phyloP scores from a whole-genome alignment of 2,329 filamentous ascomycete species.

The Microsporum ferrugineum region DNA sequence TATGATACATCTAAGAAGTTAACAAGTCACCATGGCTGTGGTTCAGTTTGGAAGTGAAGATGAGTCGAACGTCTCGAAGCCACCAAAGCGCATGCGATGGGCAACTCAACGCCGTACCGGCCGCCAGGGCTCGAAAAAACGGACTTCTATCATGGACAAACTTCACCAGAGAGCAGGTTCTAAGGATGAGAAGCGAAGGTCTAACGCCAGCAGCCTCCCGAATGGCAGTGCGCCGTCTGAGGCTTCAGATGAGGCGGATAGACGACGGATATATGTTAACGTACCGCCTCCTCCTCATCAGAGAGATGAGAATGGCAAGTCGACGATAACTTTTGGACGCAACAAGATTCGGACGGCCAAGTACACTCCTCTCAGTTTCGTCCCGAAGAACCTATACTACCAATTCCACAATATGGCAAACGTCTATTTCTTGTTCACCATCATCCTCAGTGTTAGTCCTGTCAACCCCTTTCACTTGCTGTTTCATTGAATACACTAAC shows the following conservation, averaged over 20 bases:
- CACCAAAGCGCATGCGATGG: slow-evolving; percentile 79
- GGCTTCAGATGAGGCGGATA: slow-evolving; percentile 29
- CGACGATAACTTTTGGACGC: slow-evolving; percentile 57
- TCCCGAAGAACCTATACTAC: slow-evolving; percentile 94
- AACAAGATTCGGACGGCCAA: slow-evolving; percentile 98
- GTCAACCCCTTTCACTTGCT: slow-evolving; percentile 1
- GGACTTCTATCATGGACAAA: slow-evolving; percentile 69
- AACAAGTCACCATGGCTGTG: slow-evolving; percentile 25
- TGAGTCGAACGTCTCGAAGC: slow-evolving; percentile 42
- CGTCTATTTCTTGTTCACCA: slow-evolving; percentile 93
- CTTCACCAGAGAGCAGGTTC: slow-evolving; percentile 51
- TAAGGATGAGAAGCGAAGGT: slow-evolving; percentile 58
- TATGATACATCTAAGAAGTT: background rate
- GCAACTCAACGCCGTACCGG: slow-evolving; percentile 80
- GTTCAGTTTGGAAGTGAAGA: slow-evolving; percentile 26
- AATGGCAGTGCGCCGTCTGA: slow-evolving; percentile 16
- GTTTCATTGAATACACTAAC: background rate
- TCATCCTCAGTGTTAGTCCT: slow-evolving; percentile 76
- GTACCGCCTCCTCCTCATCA: slow-evolving; percentile 61
- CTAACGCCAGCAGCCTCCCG: slow-evolving; percentile 30
- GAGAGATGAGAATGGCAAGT: slow-evolving; percentile 69
- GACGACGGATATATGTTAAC: slow-evolving; percentile 72
- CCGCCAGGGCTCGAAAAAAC: slow-evolving; percentile 64
- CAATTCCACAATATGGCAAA: slow-evolving; percentile 99
- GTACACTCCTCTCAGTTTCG: slow-evolving; percentile 87